Conservation (phyloP, 192 early-diverging fungal genomes). For the Podila horticola region DNA sequence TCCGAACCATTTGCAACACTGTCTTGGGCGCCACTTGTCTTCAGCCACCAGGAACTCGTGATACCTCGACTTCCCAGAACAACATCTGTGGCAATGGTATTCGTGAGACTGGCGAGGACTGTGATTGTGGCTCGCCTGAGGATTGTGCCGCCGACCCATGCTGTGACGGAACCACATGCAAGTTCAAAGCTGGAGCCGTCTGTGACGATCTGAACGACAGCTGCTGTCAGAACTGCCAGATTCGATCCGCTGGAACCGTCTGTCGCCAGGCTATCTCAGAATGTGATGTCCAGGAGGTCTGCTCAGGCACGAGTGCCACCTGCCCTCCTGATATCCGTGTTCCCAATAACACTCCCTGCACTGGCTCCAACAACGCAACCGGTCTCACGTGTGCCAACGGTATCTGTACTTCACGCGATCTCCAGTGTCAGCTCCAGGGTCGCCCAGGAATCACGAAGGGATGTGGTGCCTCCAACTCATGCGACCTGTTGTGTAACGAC, state of each 20-base stretch:
- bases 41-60: conserved; percentile 35
- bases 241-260: conserved; percentile 63
- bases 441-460: conserved; percentile 60
- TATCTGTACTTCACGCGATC: conserved; percentile 79
- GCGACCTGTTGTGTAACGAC: conserved; percentile 71
- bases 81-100: conserved; percentile 96
- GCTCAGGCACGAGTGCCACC: conserved; percentile 72
- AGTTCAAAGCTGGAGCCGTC: conserved; percentile 75
- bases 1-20: conserved; percentile 42
- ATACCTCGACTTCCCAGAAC: conserved; percentile 39
- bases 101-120: conserved; percentile 88
- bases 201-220: conserved; percentile 87
- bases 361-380: conserved; percentile 23
- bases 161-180: conserved; percentile 86
- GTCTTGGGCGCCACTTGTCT: conserved; percentile 40
- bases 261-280: conserved; percentile 80
- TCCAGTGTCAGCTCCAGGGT: conserved; percentile 71
- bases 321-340: conserved; percentile 81
- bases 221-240: conserved; percentile 83
- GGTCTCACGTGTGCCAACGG: conserved; percentile 73
- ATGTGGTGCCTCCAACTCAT: conserved; percentile 70
- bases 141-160: conserved; percentile 81
- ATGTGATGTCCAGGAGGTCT: conserved; percentile 85
- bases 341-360: conserved; percentile 72
- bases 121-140: conserved; percentile 83